Base-by-base conservation (phyloP, 495 filamentous ascomycete genomes). In the Penicillium robsamsonii region DNA sequence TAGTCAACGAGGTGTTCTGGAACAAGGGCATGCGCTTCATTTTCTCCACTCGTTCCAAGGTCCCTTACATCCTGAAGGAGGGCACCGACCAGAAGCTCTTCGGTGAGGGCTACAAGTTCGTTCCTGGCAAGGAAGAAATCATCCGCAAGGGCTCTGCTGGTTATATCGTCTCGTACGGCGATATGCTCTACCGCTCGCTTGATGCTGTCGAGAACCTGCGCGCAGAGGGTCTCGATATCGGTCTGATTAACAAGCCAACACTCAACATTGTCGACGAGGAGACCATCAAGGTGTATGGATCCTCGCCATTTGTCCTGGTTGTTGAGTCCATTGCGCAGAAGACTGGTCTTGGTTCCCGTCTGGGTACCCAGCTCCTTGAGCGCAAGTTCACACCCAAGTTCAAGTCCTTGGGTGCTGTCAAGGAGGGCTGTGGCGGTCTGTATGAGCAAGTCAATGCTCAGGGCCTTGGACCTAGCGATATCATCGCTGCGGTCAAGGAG, bases 41-140 rank as follows among this genome's bases (percentile, higher is more conserved):
- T 57, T 75, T 75, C 66, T 75, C 72, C 42, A 75, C 72, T 27
- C 70, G 72, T 43, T 60, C 72, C 60, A 75, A 75, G 64, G 64
- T 72, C 5, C 72, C 72, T 7, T 75, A 75, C 42, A 75, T 75
- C 56, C 58, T 73, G 2, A 73, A 73, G 63, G 70, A 73, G 40
- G 62, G 62, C 40, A 70, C 60, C 10, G 69, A 75, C 10, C 40
- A 73, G 58, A 67, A 70, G 54, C 67, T 75, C 17, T 75, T 58
- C 29, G 72, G 72, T 13, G 65, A 56, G 9, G 64, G 61, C 51
- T 75, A 75, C 58, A 50, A 75, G 50, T 75, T 75, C 43, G 55
- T 65, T n/a, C 72, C 70, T 4, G 72, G 72, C 12, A 73, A 73
- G 60, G 72, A 75, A 27, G 72, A 75, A 38, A 57, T 72, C 31